phyloP scores from a whole-genome alignment of 1,139 yeast species.

The Diutina rugosa region DNA sequence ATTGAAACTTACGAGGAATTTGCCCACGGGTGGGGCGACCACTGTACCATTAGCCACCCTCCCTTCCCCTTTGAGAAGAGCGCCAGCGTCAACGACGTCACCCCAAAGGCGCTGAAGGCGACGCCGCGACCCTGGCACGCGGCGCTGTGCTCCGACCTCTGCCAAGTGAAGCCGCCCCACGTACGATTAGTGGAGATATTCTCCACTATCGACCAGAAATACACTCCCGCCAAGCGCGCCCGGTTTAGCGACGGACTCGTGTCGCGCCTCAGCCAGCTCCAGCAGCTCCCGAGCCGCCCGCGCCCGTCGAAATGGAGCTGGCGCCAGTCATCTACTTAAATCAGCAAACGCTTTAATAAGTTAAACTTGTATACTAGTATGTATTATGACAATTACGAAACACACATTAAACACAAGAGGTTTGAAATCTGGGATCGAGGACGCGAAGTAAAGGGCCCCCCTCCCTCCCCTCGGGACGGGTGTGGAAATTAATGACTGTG shows the following conservation, averaged over 20 bases:
- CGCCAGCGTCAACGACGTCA: constrained; percentile 2
- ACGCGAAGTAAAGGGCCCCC: not conserved
- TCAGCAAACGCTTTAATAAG: too few species aligned
- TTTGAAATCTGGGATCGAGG: not conserved
- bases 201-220: not conserved
- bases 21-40: constrained; percentile 17
- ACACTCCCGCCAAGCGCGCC: not conserved
- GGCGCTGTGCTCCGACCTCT: not conserved
- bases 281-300: not conserved
- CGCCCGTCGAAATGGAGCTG: not conserved
- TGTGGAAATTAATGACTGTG: not conserved
- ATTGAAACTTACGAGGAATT: constrained; percentile 44
- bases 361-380: not conserved
- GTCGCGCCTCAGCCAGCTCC: not conserved
- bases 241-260: not conserved
- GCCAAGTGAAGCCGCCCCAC: not conserved
- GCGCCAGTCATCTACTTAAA: not conserved
- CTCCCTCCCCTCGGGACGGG: not conserved
- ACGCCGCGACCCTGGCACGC: not conserved
- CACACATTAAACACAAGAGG: not conserved
- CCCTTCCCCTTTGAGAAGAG: not conserved
- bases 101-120: not conserved
- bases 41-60: not conserved
- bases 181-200: not conserved
- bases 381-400: not conserved